These are phyloP conservation scores for Omphalotus guepiniiformis DNA, from an alignment of 768 basidiomycete genomes.

Conservation along the genomic window DNA sequence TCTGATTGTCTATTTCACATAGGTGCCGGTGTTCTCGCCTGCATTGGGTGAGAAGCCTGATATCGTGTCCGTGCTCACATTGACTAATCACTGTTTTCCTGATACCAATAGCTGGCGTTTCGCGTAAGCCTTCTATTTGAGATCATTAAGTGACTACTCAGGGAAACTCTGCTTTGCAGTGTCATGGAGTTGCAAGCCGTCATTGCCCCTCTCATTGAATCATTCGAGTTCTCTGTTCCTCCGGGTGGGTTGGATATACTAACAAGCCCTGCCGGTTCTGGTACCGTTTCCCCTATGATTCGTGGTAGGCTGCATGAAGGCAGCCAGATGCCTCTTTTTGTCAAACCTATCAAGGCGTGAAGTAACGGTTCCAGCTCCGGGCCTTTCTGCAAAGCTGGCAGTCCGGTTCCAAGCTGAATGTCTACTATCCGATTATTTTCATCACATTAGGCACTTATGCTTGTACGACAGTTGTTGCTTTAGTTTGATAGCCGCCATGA, in stretches of 20 bases:
- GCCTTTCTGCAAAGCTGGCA: no score
- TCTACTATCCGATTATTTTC: no score
- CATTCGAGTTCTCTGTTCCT: constrained; percentile 36
- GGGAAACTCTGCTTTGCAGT: constrained; percentile 12
- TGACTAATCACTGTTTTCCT: background rate
- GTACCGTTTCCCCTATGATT: background rate
- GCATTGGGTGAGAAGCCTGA: constrained; percentile 13
- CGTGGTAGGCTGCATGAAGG: constrained; percentile 2
- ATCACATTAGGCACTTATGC: no score
- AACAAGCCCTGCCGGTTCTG: background rate
- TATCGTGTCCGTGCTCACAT: background rate
- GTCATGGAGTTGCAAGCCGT: constrained; percentile 40
- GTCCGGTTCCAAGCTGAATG: no score
- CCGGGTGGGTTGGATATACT: constrained; percentile 1
- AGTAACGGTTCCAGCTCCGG: no score
- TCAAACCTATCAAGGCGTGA: background rate
- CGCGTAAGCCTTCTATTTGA: constrained; percentile 12
- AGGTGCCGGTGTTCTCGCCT: constrained; percentile 12
- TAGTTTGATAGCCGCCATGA: no score
- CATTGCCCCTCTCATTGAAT: constrained; percentile 32
- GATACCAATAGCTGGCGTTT: constrained; percentile 14
- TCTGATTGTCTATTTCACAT: constrained; percentile 4
- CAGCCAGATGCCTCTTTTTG: constrained; percentile 2
- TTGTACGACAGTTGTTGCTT: no score
- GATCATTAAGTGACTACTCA: background rate